Percentiles rank a stretch among this genome's conserved stretches.
These are phyloP conservation scores for Agaricus subrufescens DNA, from an alignment of 768 basidiomycete species.

Conservation along the genomic window DNA sequence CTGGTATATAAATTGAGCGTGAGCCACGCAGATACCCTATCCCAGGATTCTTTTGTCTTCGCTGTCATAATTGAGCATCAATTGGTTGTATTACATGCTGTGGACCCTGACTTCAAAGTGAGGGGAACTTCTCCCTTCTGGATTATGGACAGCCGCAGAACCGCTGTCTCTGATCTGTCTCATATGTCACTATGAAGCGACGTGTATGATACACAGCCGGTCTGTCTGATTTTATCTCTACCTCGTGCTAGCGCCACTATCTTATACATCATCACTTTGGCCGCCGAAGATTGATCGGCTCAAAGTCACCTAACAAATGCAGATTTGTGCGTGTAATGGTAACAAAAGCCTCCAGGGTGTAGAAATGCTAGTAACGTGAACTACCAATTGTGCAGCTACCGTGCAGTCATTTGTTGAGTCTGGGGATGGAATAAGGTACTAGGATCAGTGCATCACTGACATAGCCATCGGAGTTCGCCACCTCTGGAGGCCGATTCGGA, in stretches of 20 bases:
- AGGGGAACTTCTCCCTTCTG: not conserved
- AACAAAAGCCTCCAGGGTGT: not conserved
- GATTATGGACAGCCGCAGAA: no score
- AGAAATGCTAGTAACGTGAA: not conserved
- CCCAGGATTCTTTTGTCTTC: not conserved
- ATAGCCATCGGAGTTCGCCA: no score
- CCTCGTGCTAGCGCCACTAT: not conserved
- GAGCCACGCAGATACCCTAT: no score
- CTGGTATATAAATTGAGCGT: no score
- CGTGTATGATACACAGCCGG: not conserved
- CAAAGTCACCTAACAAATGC: not conserved
- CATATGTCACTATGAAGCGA: not conserved
- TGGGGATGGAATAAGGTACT: not conserved
- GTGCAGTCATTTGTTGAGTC: not conserved
- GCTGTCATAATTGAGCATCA: constrained; percentile 14
- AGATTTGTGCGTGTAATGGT: not conserved
- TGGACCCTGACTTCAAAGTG: constrained; percentile 21
- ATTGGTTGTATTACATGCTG: constrained; percentile 17
- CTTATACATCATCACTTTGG: not conserved
- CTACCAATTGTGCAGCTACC: not conserved
- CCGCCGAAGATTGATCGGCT: not conserved
- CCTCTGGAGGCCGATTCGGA: no score
- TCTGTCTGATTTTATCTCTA: not conserved
- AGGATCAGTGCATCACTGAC: no score
- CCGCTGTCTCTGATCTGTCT: not conserved